Conservation (phyloP, 805 yeast species). For the Candida lessepsii region DNA sequence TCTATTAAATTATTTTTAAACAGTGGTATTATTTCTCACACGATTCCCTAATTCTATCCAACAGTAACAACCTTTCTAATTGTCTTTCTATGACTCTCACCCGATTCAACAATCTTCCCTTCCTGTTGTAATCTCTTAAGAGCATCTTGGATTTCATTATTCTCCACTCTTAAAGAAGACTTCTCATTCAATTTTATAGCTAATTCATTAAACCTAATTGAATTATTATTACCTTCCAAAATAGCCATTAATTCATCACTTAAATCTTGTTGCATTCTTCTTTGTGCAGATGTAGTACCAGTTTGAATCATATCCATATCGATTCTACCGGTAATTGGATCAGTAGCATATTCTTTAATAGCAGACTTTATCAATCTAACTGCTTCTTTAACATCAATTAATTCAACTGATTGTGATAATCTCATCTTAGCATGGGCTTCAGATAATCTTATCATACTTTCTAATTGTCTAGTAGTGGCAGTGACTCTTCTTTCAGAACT, state of each 20-base stretch:
- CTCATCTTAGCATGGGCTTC: constrained; percentile 99
- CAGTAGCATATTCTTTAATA: constrained; percentile 96
- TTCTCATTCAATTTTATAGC: constrained; percentile 64
- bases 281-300: constrained; percentile 86
- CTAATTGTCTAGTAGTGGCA: constrained; percentile 96
- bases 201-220: constrained; percentile 59
- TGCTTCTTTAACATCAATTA: constrained; percentile 87
- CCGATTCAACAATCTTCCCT: constrained; percentile 63
- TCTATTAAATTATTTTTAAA: too few relatives aligned
- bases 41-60: too few relatives aligned
- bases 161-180: constrained; percentile 62
- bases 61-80: constrained; percentile 32
- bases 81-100: constrained; percentile 69
- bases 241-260: constrained; percentile 56
- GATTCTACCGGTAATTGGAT: constrained; percentile 93
- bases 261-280: constrained; percentile 73
- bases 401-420: constrained; percentile 64
- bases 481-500: constrained; percentile 88
- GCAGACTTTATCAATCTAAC: constrained; percentile 91
- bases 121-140: constrained; percentile 69
- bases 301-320: constrained; percentile 98
- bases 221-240: constrained; percentile 48
- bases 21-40: too few relatives aligned
- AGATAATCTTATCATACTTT: constrained; percentile 88
- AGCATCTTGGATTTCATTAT: constrained; percentile 66